phyloP scores from a whole-genome alignment of 768 basidiomycete genomes.

The Pisolithus sp. region DNA sequence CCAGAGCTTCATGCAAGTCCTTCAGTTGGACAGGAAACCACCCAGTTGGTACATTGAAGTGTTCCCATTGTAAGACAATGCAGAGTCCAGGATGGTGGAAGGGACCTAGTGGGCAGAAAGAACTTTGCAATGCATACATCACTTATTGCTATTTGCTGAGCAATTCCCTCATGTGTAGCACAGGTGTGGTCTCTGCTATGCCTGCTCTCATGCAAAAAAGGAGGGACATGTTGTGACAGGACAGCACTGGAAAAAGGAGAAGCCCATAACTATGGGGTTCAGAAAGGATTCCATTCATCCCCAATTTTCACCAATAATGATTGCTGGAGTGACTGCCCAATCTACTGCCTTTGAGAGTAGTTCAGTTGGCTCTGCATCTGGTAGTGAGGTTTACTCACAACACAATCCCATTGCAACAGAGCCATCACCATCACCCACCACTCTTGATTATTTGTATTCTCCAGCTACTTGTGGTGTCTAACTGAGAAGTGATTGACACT shows the following conservation, averaged over 20 bases:
- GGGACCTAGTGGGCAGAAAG: constrained; percentile 85
- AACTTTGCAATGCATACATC: constrained; percentile 86
- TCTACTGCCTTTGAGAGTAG: constrained; percentile 43
- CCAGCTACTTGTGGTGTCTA: constrained; percentile 27
- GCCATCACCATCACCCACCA: constrained; percentile 63
- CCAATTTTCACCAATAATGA: constrained; percentile 30
- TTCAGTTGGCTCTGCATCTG: constrained; percentile 50
- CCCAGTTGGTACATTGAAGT: constrained; percentile 65
- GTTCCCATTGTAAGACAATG: constrained; percentile 75
- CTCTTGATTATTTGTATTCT: constrained; percentile 43
- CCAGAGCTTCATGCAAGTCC: constrained; percentile 43
- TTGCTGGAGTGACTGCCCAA: constrained; percentile 43
- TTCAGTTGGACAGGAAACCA: constrained; percentile 47
- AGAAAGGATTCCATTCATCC: constrained; percentile 22
- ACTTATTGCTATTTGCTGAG: constrained; percentile 14
- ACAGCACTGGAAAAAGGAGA: constrained; percentile 61
- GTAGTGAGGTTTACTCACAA: constrained; percentile 49
- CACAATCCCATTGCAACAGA: constrained; percentile 34
- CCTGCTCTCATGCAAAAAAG: constrained; percentile 84
- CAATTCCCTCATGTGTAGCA: constrained; percentile 15
- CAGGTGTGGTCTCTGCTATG: constrained; percentile 81
- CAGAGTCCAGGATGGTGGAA: constrained; percentile 89
- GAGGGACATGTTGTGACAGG: constrained; percentile 53
- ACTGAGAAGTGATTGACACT: constrained; percentile 23
- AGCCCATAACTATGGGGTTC: constrained; percentile 25